phyloP scores from a whole-genome alignment of 2,329 filamentous ascomycete species.

The Fusarium fujikuroi region DNA sequence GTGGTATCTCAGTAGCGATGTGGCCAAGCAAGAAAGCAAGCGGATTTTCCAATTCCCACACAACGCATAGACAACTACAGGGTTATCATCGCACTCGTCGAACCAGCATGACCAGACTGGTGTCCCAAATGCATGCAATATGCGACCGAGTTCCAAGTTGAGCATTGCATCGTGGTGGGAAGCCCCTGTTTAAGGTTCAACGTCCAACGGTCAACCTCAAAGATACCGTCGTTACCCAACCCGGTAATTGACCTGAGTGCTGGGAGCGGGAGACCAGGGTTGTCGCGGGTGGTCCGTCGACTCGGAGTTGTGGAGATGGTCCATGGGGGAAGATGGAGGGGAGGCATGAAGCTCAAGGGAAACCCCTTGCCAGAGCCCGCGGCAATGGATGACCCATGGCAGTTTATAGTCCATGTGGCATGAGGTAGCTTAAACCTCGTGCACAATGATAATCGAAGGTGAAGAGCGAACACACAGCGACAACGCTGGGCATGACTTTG shows the following conservation, averaged over 20 bases:
- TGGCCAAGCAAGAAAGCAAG: neutral
- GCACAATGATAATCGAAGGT: constrained; percentile 18
- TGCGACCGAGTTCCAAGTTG: neutral
- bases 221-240: constrained; percentile 18
- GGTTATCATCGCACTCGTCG: neutral
- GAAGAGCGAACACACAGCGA: constrained; percentile 7
- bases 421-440: constrained; percentile 9
- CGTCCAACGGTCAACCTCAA: constrained; percentile 39
- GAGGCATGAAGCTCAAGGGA: constrained; percentile 32
- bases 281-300: constrained; percentile 38
- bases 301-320: constrained; percentile 44
- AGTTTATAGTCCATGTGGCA: constrained; percentile 21
- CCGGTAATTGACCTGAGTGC: constrained; percentile 38
- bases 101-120: neutral
- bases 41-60: too few relatives aligned
- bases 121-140: neutral
- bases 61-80: neutral
- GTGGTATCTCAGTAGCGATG: too few relatives aligned
- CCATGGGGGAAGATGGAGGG: constrained; percentile 12
- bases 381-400: constrained; percentile 39
- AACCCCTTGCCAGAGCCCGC: constrained; percentile 43
- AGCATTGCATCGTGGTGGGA: constrained; percentile 14
- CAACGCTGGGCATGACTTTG: neutral
- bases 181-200: constrained; percentile 31
- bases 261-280: constrained; percentile 46